Evolutionary conservation across 805 yeast genomes (phyloP), one percentile per base, ranked within the genome.

Genomic region (Candida ficus): DNA sequence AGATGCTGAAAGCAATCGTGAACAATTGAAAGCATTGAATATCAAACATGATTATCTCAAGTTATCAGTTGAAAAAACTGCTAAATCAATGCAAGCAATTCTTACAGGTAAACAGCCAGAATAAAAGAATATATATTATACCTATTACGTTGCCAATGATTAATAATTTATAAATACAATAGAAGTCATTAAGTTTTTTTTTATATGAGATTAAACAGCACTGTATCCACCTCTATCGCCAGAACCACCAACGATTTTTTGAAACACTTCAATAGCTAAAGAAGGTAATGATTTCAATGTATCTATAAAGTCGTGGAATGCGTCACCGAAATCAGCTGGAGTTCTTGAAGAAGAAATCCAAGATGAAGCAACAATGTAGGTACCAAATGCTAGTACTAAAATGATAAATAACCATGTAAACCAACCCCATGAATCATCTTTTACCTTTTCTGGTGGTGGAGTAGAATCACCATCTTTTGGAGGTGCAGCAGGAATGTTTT

Each of bases 221-320:
- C 95, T 81, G 61, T 93, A 91, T 16, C 96, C 98, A 21, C 95
- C 95, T 58, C 96, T 75, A 52, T 70, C 68, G 34, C 74, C 65
- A 20, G 58, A 42, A 7, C 90, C n/a, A n/a, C n/a, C 82, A 39
- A 81, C 70, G 26, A 90, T 60, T 53, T 75, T 87, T 37, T 75
- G 75, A 31, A 78, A 65, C 4, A 90, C 70, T 62, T 90, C 96
- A 47, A 67, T 71, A 33, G 75, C 49, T 45, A 90, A 80, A 12
- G 73, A 73, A 6, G 93, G 93, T 37, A 81, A 61, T 1, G 80
- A 78, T 20, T 68, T 66, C 31, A 78, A 66, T 34, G 83, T 75
- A 49, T 87, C 95, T 26, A 80, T 64, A 37, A 88, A 77, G 56
- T 88, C 91, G 48, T 71, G 76, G 35, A 83, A 70, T 22, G 87